A percentile compares a stretch with the other conserved stretches of the same genome.
These are phyloP conservation scores for Fragaria ananassa DNA, from an alignment of 306 rosid genomes.

Conservation along the genomic window DNA sequence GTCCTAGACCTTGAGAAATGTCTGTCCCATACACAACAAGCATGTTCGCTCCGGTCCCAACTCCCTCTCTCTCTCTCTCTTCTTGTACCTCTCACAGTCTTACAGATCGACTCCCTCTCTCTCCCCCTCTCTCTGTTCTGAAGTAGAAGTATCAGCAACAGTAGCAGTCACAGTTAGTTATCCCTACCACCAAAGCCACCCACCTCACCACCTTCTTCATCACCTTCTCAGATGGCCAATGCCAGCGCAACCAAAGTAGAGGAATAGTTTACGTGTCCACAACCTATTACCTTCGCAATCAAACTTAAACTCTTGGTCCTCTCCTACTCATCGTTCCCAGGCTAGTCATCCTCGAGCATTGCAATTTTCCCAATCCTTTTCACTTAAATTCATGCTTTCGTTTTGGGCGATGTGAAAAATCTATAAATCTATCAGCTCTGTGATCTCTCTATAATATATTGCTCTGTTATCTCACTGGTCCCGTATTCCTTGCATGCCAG, in stretches of 20 bases:
- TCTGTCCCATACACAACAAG: slow-evolving; percentile 51
- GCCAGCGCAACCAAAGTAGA: slow-evolving; percentile 13
- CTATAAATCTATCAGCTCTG: background rate
- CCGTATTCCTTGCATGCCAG: slow-evolving; percentile 13
- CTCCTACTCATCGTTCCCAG: background rate
- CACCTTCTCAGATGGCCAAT: slow-evolving; percentile 10
- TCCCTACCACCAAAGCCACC: background rate
- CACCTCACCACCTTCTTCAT: background rate
- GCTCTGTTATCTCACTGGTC: slow-evolving; percentile 2
- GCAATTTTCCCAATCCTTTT: background rate
- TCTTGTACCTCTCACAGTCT: background rate
- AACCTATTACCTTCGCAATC: slow-evolving; percentile 7
- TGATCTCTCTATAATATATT: background rate
- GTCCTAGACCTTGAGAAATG: slow-evolving; percentile 9
- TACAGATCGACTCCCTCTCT: background rate
- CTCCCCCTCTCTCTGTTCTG: background rate
- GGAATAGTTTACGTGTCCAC: slow-evolving; percentile 13
- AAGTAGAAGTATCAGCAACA: background rate
- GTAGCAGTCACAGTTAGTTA: background rate
- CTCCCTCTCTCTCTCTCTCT: background rate
- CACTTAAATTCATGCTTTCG: slow-evolving; percentile 22
- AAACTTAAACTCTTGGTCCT: background rate
- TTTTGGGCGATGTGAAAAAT: background rate
- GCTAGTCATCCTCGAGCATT: slow-evolving; percentile 20
- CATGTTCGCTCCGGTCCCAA: slow-evolving; percentile 30